Evolutionary conservation across 176 grass and related monocot genomes (phyloP), one percentile per base, ranked within the genome.

Genomic region (Phoenix roebelenii): DNA sequence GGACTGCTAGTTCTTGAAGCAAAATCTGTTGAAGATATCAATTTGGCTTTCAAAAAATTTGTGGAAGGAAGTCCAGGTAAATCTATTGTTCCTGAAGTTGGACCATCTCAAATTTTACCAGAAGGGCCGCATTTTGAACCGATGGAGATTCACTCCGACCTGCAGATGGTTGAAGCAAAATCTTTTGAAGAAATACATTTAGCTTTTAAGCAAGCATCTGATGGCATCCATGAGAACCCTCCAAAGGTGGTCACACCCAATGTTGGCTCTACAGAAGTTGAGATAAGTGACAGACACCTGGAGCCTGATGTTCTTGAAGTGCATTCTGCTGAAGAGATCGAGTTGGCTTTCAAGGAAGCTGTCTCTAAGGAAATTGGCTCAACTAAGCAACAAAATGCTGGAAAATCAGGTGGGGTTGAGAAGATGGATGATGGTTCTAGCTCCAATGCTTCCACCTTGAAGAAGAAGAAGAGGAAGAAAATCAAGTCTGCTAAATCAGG

Each of bases 131-230:
- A 57, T 5, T 50, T 65, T 18, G 18, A 59, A 14, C 18, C 29
- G 30, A 2, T 0, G 3, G 56, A 19, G 50, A 22, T 57, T 16
- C 69, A 53, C 25, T 62, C 50, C 9, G 66, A 25, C 19, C 16
- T 25, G 1, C 26, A 54, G 22, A 35, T 58, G 69, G 23, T 30
- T 0, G 59, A 51, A 25, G 18, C 28, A 7, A 52, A 70, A 3
- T 53, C 60, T 60, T 22, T 59, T 48, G 29, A 69, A 6, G 24
- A 29, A 7, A 28, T 49, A 23, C 60, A 50, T 25, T 63, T 68
- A 58, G 74, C 77, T 77, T 72, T 78, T 7, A 58, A 75, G 62
- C 67, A 68, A 22, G 55, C 77, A 22, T 72, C 62, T 61, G 54
- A 57, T 67, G 25, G 35, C 7, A 18, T 54, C 64, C 16, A 5